Evolutionary conservation across 257 asterid genomes (phyloP), one percentile per base, ranked within the genome.

Genomic region (Striga asiatica): DNA sequence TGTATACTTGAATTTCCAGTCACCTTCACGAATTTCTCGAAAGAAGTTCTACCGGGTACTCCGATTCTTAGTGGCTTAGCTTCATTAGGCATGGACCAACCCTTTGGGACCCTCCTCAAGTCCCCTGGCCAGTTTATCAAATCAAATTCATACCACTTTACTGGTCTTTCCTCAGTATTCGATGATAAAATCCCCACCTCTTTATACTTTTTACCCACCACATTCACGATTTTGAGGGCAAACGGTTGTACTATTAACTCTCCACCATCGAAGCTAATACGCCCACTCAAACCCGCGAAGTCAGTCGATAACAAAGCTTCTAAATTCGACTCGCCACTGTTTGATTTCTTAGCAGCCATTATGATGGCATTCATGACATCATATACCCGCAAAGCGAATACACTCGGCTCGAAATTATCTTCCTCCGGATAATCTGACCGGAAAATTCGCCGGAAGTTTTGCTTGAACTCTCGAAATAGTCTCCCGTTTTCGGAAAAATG

Each of bases 51-150:
- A 20, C 43, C 57, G 14, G 81, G 78, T 3, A 74, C 78, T 0
- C 84, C 84, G 9, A 74, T 71, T 13, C 0, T 62, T 56, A 78
- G 14, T 6, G 60, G 66, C 6, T 43, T 68, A 5, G 23, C 16
- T 0, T n/a, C 22, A 3, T 50, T 72, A 3, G 75, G 78, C 56
- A 52, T 51, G 7, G 57, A 61, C 78, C 84, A 74, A 23, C 78
- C 80, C 43, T 70, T 60, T 23, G 83, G 79, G 18, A 46, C 9
- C 3, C 35, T 23, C 20, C 23, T 1, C 6, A 67, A 53, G n/a
- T 57, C 58, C n/a, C 79, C 79, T 0, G 80, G 75, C 80, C 83
- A 71, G 8, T 43, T 43, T 4, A 43, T 8, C n/a, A 3, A 43
- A 17, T 43, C 50, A 43, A 3, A 43, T 6, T 43, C 50, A 43